phyloP scores from a whole-genome alignment of 2,329 filamentous ascomycete species.

The Achaetomium macrosporum region DNA sequence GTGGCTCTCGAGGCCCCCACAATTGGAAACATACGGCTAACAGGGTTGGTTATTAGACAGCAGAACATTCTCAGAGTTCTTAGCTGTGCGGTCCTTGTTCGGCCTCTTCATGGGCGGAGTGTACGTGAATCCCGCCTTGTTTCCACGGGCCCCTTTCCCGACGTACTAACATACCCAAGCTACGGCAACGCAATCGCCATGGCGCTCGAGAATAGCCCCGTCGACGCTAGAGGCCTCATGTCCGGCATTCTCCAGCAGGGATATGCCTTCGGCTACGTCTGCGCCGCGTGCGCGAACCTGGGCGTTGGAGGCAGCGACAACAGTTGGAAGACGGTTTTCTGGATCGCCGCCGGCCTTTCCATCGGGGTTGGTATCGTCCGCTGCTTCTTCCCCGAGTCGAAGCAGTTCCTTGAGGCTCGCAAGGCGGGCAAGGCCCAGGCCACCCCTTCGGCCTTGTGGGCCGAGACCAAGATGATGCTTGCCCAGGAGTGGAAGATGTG shows the following conservation, averaged over 20 bases:
- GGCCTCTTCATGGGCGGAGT: conserved; percentile 78
- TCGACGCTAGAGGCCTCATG: conserved; percentile 69
- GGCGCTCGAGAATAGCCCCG: conserved; percentile 56
- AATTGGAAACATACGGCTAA: too few species aligned
- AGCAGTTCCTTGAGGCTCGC: conserved; percentile 68
- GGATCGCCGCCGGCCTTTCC: conserved; percentile 62
- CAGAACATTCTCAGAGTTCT: conserved; percentile 63
- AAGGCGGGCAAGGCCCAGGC: conserved; percentile 53
- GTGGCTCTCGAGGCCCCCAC: too few species aligned
- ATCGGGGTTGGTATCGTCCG: conserved; percentile 64
- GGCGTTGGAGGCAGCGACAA: conserved; percentile 59
- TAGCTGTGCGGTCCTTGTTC: conserved; percentile 68
- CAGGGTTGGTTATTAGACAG: conserved; percentile 36
- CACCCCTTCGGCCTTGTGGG: conserved; percentile 55
- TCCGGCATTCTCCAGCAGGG: conserved; percentile 78
- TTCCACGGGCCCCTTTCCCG: background rate
- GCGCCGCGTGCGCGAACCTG: conserved; percentile 69
- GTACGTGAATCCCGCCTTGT: conserved; percentile 12
- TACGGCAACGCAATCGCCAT: conserved; percentile 75
- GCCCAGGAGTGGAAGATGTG: conserved; percentile 68
- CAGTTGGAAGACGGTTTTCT: conserved; percentile 71
- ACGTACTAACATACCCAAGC: conserved; percentile 4
- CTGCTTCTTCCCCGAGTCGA: conserved; percentile 64
- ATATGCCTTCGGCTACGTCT: conserved; percentile 73
- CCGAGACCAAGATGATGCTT: conserved; percentile 63